Evolutionary conservation across 2,329 filamentous ascomycete genomes (phyloP), one percentile per base, ranked within the genome.

Genomic region (Fusarium sp.): DNA sequence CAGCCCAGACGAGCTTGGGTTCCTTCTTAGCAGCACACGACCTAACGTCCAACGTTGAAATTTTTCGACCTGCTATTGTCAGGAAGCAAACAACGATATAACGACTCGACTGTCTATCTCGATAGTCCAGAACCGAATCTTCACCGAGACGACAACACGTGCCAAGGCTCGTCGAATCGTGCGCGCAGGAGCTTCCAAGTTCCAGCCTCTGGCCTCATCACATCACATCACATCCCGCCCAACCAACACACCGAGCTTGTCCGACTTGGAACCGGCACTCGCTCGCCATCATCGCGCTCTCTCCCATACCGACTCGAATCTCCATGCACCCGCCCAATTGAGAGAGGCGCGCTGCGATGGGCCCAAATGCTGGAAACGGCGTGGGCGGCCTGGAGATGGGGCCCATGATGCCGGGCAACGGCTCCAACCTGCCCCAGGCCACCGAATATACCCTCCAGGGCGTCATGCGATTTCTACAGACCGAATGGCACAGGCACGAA

Each of bases 401-500:
- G 68, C 78, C 75, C 69, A 79, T 77, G 76, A 82, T 81, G 80
- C 81, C 81, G 75, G 76, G 79, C 70, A 80, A 81, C 73, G 78
- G 79, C 72, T 73, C 79, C 62, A 84, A 83, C 75, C 82, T 86
- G 70, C 86, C 85, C 40, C 84, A 84, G 72, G 85, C 85, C 65
- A 89, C 87, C 64, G 87, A 88, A 71, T 89, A 89, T 72, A 89
- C 87, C 9, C 78, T 89, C 36, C 87, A 89, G 79, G 87, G 96
- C 76, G 96, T 99, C 36, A 99, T 99, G 96, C 94, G 96, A 80
- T 99, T 99, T 79, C 88, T 99, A 37, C 96, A 99, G 82, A 96
- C 96, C 46, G 95, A 99, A 87, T 99, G 96, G 96, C 96, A 99
- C 81, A 91, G 93, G 72, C 95, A 99, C 80, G 96, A 99, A 81